Conservation (phyloP, 345 rosid genomes). For the Populus davidiana region DNA sequence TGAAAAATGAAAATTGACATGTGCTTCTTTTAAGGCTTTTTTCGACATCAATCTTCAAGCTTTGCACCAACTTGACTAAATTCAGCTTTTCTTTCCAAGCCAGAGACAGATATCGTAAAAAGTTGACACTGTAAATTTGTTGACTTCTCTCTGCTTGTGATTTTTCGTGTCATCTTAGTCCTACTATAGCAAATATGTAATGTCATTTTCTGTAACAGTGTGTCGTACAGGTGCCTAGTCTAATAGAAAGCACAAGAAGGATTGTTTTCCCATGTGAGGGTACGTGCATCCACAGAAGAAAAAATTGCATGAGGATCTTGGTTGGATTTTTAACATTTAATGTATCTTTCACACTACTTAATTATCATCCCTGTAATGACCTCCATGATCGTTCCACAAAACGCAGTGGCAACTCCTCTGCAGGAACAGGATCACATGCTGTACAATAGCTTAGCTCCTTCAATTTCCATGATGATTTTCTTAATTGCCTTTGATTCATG, state of each 20-base stretch:
- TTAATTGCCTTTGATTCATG: no score
- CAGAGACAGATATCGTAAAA: no score
- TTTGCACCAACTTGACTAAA: not conserved
- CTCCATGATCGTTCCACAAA: no score
- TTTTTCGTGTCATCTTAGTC: not conserved
- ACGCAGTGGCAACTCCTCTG: no score
- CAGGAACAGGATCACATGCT: no score
- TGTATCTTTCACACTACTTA: not conserved
- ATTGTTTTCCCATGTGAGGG: constrained; percentile 41
- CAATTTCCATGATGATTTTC: no score
- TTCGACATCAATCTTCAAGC: not conserved
- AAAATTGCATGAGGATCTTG: constrained; percentile 24
- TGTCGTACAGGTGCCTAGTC: constrained; percentile 22
- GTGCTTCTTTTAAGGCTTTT: not conserved
- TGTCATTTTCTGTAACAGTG: constrained; percentile 28
- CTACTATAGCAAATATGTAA: not conserved
- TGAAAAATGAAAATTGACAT: not conserved
- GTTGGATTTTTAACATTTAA: constrained; percentile 15
- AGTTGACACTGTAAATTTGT: constrained; percentile 20
- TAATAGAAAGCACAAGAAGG: constrained; percentile 21
- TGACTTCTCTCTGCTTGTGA: constrained; percentile 7
- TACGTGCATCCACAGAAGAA: constrained; percentile 22
- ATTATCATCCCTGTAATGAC: not conserved
- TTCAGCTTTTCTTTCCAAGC: no score
- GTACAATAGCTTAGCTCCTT: no score